Base-by-base conservation (phyloP, 352 stramenopile species). In the Thalassiosira hispida region DNA sequence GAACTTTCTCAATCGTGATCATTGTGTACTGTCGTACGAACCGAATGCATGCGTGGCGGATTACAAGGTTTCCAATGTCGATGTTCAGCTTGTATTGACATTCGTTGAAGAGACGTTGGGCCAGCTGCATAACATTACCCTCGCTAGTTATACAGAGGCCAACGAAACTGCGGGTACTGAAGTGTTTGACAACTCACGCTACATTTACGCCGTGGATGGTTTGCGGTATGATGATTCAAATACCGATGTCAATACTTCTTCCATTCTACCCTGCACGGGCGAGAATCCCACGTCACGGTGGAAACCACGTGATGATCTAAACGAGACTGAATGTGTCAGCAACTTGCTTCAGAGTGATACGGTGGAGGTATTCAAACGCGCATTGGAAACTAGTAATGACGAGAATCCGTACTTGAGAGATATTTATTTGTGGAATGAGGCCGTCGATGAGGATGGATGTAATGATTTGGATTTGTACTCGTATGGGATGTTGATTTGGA, bases 401-500 rank as follows among this genome's bases (percentile, higher is more conserved):
- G 68, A 84, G 31, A 87, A 87, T 76, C 25, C 52, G 8, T 77
- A 67, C 31, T 29, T 87, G 9, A 53, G 80, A 59, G 80, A 87
- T 59, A 77, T 87, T 64, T 75, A 78, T 40, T 51, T 87, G 16
- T 87, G 81, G 81, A 84, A 87, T 62, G 66, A 74, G 31, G 5
- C 59, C 1, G 60, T 16, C 2, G 81, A 69, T 18, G 31, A 69
- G 29, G 81, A 84, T 80, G 81, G 71, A 1, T 87, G 81, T 47
- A 38, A 84, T 62, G 51, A 73, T 22, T 33, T 57, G 7, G 81
- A 87, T 51, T 71, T 64, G 23, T n/a, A 61, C 20, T 27, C 64
- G 40, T 83, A 82, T 56, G 81, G 81, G 6, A 87, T 87, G 81
- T 63, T 87, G 22, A 52, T 87, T 20, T 78, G 80, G 70, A 84